Percentiles rank a stretch among this genome's conserved stretches.
phyloP scores from a whole-genome alignment of 2,329 filamentous ascomycete species.

The Polytolypa hystricis region DNA sequence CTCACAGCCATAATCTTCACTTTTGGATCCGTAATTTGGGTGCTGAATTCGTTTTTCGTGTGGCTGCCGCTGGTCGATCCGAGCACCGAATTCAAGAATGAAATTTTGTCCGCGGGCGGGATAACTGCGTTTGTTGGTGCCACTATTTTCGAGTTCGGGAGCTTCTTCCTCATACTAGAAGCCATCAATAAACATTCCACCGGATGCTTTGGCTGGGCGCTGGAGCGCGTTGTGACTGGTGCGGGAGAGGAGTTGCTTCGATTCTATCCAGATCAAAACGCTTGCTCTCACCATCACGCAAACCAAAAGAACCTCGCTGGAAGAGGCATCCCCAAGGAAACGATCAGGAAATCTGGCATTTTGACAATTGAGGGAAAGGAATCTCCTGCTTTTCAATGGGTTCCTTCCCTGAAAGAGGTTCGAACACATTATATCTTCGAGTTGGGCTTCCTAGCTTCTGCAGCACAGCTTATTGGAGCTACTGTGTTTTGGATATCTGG shows the following conservation, averaged over 20 bases:
- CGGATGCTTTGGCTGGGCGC: conserved; percentile 59
- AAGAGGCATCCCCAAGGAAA: conserved; percentile 12
- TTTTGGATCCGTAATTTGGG: conserved; percentile 43
- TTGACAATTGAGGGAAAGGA: neutral
- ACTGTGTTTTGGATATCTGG: conserved; percentile 55
- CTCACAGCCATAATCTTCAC: conserved; percentile 46
- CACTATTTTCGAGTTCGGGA: conserved; percentile 55
- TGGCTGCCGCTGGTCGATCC: conserved; percentile 50
- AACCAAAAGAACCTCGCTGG: conserved; percentile 30
- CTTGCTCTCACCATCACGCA: conserved; percentile 33
- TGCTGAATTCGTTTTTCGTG: conserved; percentile 52
- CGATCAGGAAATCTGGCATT: conserved; percentile 4
- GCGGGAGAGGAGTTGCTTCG: conserved; percentile 11
- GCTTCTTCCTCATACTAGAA: conserved; percentile 53
- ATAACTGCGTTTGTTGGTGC: conserved; percentile 57
- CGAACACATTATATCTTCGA: conserved; percentile 50
- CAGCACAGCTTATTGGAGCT: conserved; percentile 46
- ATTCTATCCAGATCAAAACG: neutral
- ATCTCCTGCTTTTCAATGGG: conserved; percentile 35
- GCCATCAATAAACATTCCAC: conserved; percentile 56
- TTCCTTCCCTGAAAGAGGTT: conserved; percentile 46
- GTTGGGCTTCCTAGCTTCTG: conserved; percentile 51
- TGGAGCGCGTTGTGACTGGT: conserved; percentile 41
- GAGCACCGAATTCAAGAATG: conserved; percentile 42
- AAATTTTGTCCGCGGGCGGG: conserved; percentile 46